Conservation (phyloP, 345 rosid genomes). For the Lumnitzera littorea region DNA sequence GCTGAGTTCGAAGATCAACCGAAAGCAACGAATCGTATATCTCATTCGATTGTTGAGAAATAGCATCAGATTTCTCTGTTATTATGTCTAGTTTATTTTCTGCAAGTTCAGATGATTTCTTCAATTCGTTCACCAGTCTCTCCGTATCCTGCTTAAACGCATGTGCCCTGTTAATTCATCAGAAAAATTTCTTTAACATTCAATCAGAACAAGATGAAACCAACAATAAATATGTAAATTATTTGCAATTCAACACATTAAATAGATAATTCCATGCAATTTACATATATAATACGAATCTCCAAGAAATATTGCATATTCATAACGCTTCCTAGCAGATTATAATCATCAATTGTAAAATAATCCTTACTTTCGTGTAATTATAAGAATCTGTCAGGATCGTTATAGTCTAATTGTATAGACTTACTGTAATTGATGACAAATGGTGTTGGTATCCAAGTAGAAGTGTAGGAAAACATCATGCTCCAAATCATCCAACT, state of each 20-base stretch:
- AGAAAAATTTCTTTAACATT: background rate
- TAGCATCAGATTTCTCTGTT: constrained; percentile 34
- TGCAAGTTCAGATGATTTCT: constrained; percentile 41
- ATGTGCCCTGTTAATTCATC: constrained; percentile 38
- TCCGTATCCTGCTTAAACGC: constrained; percentile 66
- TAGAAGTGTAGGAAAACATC: constrained; percentile 56
- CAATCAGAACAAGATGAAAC: background rate
- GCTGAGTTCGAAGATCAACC: constrained; percentile 40
- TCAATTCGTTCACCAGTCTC: constrained; percentile 74
- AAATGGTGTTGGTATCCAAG: constrained; percentile 74
- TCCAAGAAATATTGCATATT: too few relatives aligned
- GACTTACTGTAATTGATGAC: constrained; percentile 69
- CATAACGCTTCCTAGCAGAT: background rate
- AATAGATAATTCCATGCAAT: too few relatives aligned
- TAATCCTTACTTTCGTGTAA: too few relatives aligned
- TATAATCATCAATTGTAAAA: background rate
- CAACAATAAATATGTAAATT: background rate
- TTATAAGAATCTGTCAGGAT: too few relatives aligned
- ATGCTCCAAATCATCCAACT: constrained; percentile 45
- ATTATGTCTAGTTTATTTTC: constrained; percentile 44
- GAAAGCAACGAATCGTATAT: constrained; percentile 47
- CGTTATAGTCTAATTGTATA: too few relatives aligned
- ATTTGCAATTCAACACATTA: too few relatives aligned
- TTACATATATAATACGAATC: too few relatives aligned
- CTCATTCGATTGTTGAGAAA: constrained; percentile 41